A percentile compares a stretch with the other conserved stretches of the same genome.
Conservation (phyloP, 306 rosid genomes). For the Prunus davidiana region DNA sequence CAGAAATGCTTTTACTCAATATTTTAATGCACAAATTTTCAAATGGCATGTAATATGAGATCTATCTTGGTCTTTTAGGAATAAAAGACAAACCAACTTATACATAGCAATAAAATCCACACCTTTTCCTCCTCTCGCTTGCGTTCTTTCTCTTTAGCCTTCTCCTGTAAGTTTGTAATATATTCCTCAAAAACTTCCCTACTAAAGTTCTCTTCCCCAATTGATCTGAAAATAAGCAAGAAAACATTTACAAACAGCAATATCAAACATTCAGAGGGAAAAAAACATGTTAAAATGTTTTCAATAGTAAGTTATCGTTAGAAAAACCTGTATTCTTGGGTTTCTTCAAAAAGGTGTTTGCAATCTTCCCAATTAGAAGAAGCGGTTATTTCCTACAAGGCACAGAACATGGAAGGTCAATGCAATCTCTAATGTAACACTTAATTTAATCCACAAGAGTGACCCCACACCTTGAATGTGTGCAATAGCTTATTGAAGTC, state of each 20-base stretch:
- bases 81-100: not conserved
- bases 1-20: not conserved
- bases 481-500: constrained; percentile 74
- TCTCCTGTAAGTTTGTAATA: constrained; percentile 63
- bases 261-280: not conserved
- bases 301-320: not conserved
- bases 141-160: constrained; percentile 92
- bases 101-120: not conserved
- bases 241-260: constrained; percentile 6
- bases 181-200: constrained; percentile 81
- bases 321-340: constrained; percentile 83
- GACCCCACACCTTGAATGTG: constrained; percentile 58
- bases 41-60: not conserved
- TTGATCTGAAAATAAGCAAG: constrained; percentile 44
- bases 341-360: constrained; percentile 77
- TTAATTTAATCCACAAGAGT: constrained; percentile 3
- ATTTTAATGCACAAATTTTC: not conserved
- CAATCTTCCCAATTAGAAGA: constrained; percentile 89
- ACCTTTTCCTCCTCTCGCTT: constrained; percentile 97
- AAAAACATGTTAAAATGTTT: not conserved
- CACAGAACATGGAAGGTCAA: constrained; percentile 18
- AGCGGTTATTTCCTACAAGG: constrained; percentile 65
- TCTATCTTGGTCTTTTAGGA: not conserved
- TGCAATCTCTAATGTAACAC: not conserved
- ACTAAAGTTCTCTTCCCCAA: constrained; percentile 66